These are phyloP conservation scores for Auriscalpium vulgare DNA, from an alignment of 768 basidiomycete genomes.

Conservation along the genomic window DNA sequence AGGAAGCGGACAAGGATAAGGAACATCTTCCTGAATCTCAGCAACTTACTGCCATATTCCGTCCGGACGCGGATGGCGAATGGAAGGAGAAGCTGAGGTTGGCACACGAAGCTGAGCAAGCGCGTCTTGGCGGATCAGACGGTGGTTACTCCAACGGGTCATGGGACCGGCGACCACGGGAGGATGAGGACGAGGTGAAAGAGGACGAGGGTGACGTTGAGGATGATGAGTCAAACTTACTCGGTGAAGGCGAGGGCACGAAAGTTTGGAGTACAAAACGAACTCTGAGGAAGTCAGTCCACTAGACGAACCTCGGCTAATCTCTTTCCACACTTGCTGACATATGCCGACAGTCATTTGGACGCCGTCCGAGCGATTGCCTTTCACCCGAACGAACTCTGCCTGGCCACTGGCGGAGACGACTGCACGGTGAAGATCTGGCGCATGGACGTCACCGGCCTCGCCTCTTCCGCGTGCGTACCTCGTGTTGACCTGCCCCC, in stretches of 20 bases:
- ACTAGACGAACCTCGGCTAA: constrained; percentile 1
- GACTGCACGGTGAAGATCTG: constrained; percentile 96
- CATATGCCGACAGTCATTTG: constrained; percentile 56
- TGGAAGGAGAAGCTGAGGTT: constrained; percentile 77
- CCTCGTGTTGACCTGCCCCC: constrained; percentile 5
- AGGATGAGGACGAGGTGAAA: constrained; percentile 58
- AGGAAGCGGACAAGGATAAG: constrained; percentile 32
- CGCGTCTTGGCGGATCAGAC: constrained; percentile 36
- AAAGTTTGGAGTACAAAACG: constrained; percentile 83
- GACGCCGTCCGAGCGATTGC: constrained; percentile 87
- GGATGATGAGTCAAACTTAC: constrained; percentile 51
- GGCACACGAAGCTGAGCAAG: constrained; percentile 41
- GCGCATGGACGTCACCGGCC: constrained; percentile 72
- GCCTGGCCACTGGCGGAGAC: constrained; percentile 89
- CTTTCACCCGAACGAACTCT: constrained; percentile 81
- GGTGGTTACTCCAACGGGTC: constrained; percentile 30
- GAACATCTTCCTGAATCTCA: constrained; percentile 43
- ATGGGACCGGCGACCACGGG: constrained; percentile 47
- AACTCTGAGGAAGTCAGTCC: constrained; percentile 79
- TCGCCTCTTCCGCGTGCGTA: constrained; percentile 73
- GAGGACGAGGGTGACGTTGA: constrained; percentile 68
- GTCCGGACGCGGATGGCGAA: constrained; percentile 77
- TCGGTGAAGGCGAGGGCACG: constrained; percentile 57
- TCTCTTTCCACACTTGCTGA: constrained; percentile 3
- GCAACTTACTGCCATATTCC: constrained; percentile 70